Percentiles rank a stretch among this genome's conserved stretches.
Conservation (phyloP, 176 grass and related monocot species). For the bread wheat (Triticum aestivum) region IWGSC_CS_RefSeq_v2.1 NC_057800.1:31628025-31628524, state of each 20-base stretch:
- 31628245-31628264: slow-evolving; percentile 80
- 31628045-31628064: slow-evolving; percentile 7
- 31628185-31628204: too few relatives aligned
- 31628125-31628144: background rate
- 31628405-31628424: background rate
- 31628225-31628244: slow-evolving; percentile 78
- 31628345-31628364: slow-evolving; percentile 77
- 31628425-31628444: slow-evolving; percentile 16
- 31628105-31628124: background rate
- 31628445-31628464: slow-evolving; percentile 48
- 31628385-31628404: slow-evolving; percentile 37
- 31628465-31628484: slow-evolving; percentile 68
- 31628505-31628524: slow-evolving; percentile 76
- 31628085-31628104: slow-evolving; percentile 5
- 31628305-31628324: slow-evolving; percentile 78
- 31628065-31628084: background rate
- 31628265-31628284: slow-evolving; percentile 91
- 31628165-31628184: background rate
- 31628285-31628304: slow-evolving; percentile 78
- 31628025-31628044: background rate
- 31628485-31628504: slow-evolving; percentile 83
- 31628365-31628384: slow-evolving; percentile 68
- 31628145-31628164: background rate
- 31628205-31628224: background rate
- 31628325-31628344: slow-evolving; percentile 53